These are phyloP conservation scores for Cercospora canescens DNA, from an alignment of 2,329 filamentous ascomycete species.

Conservation along the genomic window DNA sequence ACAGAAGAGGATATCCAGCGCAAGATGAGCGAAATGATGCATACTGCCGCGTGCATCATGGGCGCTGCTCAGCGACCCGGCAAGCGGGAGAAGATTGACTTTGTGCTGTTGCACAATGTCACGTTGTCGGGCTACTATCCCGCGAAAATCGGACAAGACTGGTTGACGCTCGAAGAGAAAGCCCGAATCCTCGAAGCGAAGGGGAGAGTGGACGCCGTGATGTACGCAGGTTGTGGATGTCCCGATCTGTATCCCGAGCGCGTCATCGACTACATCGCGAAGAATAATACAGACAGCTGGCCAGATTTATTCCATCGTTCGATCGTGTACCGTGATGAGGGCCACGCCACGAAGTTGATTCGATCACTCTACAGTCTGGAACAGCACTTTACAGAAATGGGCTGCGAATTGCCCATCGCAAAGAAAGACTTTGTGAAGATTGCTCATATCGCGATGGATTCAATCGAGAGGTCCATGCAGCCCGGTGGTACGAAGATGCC, in stretches of 20 bases:
- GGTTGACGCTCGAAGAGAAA: slow-evolving; percentile 1
- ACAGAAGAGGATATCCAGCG: background rate
- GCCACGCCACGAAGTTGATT: slow-evolving; percentile 2
- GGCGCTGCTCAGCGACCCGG: slow-evolving; percentile 1
- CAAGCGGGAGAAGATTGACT: slow-evolving; percentile 5
- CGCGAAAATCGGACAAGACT: slow-evolving; percentile 2
- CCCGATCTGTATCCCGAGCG: slow-evolving; percentile 1
- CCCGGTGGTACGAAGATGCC: slow-evolving; percentile 7
- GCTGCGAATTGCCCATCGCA: background rate
- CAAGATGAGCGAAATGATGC: slow-evolving; percentile 7
- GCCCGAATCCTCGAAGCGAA: slow-evolving; percentile 1
- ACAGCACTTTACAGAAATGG: background rate
- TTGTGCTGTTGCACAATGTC: slow-evolving; percentile 3
- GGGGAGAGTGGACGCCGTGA: slow-evolving; percentile 3
- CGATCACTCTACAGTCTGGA: background rate
- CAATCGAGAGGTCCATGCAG: background rate
- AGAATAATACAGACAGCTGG: background rate
- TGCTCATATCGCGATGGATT: slow-evolving; percentile 3
- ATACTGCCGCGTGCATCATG: slow-evolving; percentile 9
- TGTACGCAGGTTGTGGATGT: slow-evolving; percentile 4
- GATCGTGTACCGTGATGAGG: slow-evolving; percentile 7
- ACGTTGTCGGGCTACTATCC: slow-evolving; percentile 3
- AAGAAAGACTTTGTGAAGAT: background rate
- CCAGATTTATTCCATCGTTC: background rate
- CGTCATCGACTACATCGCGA: background rate